Evolutionary conservation across 306 rosid species (phyloP).

Genomic region (Myrica gale): DNA sequence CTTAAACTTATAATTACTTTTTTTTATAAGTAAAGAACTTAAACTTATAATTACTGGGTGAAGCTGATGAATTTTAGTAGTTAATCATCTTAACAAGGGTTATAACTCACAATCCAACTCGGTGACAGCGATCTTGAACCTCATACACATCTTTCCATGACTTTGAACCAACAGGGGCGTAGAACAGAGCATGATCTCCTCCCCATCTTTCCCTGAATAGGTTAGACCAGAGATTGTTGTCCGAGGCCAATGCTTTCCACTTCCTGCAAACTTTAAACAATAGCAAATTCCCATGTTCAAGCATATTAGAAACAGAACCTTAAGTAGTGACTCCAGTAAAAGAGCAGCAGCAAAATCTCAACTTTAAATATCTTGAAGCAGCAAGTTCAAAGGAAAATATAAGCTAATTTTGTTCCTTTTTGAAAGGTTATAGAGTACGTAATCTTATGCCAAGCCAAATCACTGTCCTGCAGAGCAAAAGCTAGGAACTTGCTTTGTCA

Average conservation of each 20-base stretch:
- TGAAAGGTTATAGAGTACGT: too few species aligned
- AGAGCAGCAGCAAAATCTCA: neutral
- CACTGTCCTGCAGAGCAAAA: too few species aligned
- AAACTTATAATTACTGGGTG: neutral
- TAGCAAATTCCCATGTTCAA: constrained; percentile 17
- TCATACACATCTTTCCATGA: constrained; percentile 64
- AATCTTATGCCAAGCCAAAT: too few species aligned
- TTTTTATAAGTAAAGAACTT: too few species aligned
- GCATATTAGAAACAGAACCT: neutral
- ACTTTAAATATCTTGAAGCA: too few species aligned
- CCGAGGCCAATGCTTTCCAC: constrained; percentile 64
- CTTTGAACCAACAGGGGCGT: constrained; percentile 51
- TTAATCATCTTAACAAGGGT: neutral
- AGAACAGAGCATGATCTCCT: constrained; percentile 48
- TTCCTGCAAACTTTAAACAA: constrained; percentile 53
- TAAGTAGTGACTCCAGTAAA: constrained; percentile 2
- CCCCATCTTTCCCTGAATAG: constrained; percentile 87
- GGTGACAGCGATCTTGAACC: constrained; percentile 68
- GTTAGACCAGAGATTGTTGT: constrained; percentile 53
- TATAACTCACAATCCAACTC: constrained; percentile 64
- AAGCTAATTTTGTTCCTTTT: too few species aligned
- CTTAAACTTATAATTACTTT: neutral
- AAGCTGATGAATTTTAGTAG: constrained; percentile 3
- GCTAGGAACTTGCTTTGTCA: neutral
- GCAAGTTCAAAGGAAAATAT: neutral